Conservation (phyloP, 352 stramenopile genomes). For the Globisporangium iwayamae region DNA sequence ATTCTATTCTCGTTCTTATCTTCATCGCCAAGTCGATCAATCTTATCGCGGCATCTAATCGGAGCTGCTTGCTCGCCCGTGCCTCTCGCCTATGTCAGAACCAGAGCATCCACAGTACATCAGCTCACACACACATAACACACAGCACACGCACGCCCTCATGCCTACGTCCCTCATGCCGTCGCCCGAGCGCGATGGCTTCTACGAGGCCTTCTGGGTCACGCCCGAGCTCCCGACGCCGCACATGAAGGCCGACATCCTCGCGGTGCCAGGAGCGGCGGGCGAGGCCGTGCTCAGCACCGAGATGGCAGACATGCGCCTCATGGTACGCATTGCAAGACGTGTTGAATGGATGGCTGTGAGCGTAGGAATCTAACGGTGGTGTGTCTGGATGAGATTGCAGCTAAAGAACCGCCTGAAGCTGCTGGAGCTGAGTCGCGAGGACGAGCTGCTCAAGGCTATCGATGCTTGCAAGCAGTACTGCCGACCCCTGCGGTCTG, state of each 20-base stretch:
- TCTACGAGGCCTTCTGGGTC: constrained; percentile 40
- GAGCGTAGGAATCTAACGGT: background rate
- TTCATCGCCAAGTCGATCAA: too few relatives aligned
- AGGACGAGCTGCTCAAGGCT: constrained; percentile 15
- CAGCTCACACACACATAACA: background rate
- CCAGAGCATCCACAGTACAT: background rate
- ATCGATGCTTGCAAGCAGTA: constrained; percentile 14
- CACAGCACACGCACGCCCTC: background rate
- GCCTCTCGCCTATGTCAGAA: background rate
- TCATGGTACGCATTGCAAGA: background rate
- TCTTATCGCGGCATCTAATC: background rate
- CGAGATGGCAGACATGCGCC: constrained; percentile 7
- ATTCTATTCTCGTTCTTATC: too few relatives aligned
- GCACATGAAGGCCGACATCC: constrained; percentile 14
- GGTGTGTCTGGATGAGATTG: background rate
- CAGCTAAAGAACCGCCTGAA: constrained; percentile 20
- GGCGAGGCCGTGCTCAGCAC: background rate
- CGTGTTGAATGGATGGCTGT: background rate
- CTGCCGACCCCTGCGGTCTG: constrained; percentile 1
- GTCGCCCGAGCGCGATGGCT: constrained; percentile 15
- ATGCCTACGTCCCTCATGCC: constrained; percentile 3
- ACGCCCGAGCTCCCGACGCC: constrained; percentile 26
- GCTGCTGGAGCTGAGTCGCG: constrained; percentile 12
- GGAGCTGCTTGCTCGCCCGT: background rate
- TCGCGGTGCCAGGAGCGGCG: background rate